These are phyloP conservation scores for Aspergillus bridgeri DNA, from an alignment of 495 filamentous ascomycete species.

Conservation along the genomic window DNA sequence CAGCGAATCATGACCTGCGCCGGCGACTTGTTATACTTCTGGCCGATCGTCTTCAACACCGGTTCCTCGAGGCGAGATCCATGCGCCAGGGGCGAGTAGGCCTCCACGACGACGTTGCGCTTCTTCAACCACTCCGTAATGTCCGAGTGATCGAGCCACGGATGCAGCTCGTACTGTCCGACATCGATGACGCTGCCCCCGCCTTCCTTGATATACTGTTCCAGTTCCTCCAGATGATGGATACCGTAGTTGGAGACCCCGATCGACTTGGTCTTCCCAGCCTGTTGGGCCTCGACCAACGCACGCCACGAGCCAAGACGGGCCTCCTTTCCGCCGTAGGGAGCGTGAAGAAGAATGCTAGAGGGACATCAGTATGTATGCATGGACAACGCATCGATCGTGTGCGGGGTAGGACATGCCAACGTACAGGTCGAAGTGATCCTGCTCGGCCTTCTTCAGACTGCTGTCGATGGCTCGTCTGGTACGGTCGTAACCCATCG, in stretches of 20 bases:
- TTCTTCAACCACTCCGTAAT: slow-evolving; percentile 72
- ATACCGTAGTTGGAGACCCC: slow-evolving; percentile 57
- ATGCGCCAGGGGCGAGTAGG: slow-evolving; percentile 75
- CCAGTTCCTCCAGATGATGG: slow-evolving; percentile 59
- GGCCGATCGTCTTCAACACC: slow-evolving; percentile 51
- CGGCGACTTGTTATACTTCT: slow-evolving; percentile 69
- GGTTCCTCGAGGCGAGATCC: slow-evolving; percentile 61
- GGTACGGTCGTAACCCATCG: slow-evolving; percentile 49
- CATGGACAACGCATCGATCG: not conserved
- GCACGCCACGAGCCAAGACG: slow-evolving; percentile 48
- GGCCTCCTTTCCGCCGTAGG: slow-evolving; percentile 50
- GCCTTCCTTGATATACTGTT: slow-evolving; percentile 67
- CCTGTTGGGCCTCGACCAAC: slow-evolving; percentile 50
- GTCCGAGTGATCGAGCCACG: slow-evolving; percentile 71
- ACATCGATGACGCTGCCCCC: slow-evolving; percentile 75
- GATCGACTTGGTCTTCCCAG: slow-evolving; percentile 46
- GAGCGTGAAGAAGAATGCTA: slow-evolving; percentile 52
- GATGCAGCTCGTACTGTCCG: slow-evolving; percentile 85
- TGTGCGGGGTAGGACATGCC: not conserved
- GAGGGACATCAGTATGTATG: not conserved
- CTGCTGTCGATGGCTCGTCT: slow-evolving; percentile 32
- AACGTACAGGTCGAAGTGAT: slow-evolving; percentile 64
- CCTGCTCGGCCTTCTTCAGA: slow-evolving; percentile 32
- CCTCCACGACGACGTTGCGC: slow-evolving; percentile 68
- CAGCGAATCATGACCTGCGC: slow-evolving; percentile 81